Percentiles rank a stretch among this genome's conserved stretches.
Conservation (phyloP, 306 rosid species). For the Prinsepia uniflora region DNA sequence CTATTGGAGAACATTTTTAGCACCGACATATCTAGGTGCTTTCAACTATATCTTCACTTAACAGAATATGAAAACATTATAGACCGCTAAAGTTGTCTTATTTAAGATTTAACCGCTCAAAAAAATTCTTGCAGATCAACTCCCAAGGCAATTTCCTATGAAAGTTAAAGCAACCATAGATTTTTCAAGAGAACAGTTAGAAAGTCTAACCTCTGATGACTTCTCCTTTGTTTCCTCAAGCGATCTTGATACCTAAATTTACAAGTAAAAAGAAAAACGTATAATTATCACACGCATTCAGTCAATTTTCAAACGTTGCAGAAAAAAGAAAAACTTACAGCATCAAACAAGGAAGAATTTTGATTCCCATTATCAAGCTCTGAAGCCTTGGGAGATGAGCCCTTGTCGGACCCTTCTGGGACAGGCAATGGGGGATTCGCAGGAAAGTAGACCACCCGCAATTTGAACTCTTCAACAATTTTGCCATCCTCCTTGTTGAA, state of each 20-base stretch:
- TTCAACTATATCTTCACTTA: neutral
- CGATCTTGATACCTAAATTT: slow-evolving; percentile 35
- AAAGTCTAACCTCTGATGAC: slow-evolving; percentile 37
- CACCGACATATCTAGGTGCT: neutral
- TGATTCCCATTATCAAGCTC: slow-evolving; percentile 36
- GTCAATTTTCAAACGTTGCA: neutral
- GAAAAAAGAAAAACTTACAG: slow-evolving; percentile 21
- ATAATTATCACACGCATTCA: slow-evolving; percentile 8
- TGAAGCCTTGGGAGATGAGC: slow-evolving; percentile 35
- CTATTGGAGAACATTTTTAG: neutral
- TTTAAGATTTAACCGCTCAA: slow-evolving; percentile 7
- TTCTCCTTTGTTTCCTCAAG: slow-evolving; percentile 41
- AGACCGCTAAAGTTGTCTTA: neutral
- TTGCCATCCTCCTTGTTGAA: slow-evolving; percentile 45
- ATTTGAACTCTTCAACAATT: slow-evolving; percentile 34
- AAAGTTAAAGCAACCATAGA: neutral
- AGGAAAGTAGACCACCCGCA: slow-evolving; percentile 43
- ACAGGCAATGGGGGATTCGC: slow-evolving; percentile 50
- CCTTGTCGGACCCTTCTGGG: slow-evolving; percentile 46
- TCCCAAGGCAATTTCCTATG: neutral
- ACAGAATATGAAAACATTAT: neutral
- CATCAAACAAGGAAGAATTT: slow-evolving; percentile 41
- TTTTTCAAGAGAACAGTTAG: neutral
- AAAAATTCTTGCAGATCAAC: neutral
- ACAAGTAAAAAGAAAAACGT: slow-evolving; percentile 1